phyloP scores from a whole-genome alignment of 495 filamentous ascomycete species.

The Penicillium cosmopolitanum region DNA sequence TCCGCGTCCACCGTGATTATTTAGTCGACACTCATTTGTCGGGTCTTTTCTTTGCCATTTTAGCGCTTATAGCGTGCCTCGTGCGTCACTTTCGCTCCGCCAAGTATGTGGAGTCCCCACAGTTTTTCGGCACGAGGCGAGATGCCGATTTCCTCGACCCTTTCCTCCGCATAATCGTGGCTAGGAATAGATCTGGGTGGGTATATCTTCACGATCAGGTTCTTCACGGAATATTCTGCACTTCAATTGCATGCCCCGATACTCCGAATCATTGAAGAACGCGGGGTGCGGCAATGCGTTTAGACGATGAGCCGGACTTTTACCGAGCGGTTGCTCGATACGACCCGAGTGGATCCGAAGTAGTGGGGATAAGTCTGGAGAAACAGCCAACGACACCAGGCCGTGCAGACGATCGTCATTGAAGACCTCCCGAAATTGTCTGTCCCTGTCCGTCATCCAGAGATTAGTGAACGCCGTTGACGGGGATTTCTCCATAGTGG shows the following conservation, averaged over 20 bases:
- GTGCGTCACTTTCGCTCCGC: neutral
- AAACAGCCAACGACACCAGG: neutral
- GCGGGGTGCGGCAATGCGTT: conserved; percentile 17
- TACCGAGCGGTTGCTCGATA: conserved; percentile 19
- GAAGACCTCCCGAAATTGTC: conserved; percentile 2
- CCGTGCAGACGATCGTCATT: conserved; percentile 20
- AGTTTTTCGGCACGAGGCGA: conserved; percentile 5
- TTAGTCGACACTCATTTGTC: neutral
- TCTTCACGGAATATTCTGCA: neutral
- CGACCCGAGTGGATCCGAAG: conserved; percentile 19
- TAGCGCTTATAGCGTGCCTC: neutral
- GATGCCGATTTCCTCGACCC: neutral
- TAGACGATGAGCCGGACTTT: conserved; percentile 15
- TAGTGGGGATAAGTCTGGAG: neutral
- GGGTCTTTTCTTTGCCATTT: conserved; percentile 7
- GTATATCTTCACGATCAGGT: neutral
- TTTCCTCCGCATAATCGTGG: neutral
- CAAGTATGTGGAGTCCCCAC: conserved; percentile 3
- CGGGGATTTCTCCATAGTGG: conserved; percentile 1
- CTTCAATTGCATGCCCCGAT: neutral
- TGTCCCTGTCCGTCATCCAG: neutral
- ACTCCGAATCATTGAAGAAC: neutral
- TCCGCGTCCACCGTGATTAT: neutral
- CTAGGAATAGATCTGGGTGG: neutral
- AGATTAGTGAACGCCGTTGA: conserved; percentile 1